Conservation (phyloP, 805 yeast genomes). For the Ogataea ramenticola region DNA sequence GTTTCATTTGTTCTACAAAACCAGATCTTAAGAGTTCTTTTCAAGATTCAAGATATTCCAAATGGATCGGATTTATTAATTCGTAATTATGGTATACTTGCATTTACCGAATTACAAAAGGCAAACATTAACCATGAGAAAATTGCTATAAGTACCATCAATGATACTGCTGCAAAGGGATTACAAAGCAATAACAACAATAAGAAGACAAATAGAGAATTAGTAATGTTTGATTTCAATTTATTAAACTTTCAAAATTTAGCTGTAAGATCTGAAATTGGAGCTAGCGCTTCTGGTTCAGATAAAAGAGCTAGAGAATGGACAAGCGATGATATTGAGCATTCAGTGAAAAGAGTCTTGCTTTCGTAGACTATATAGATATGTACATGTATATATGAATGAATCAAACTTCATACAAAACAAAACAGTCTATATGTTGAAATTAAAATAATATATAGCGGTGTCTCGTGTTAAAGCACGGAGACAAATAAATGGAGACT, state of each 20-base stretch:
- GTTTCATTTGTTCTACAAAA: conserved; percentile 31
- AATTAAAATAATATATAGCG: too few species aligned
- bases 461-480: too few species aligned
- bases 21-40: conserved; percentile 34
- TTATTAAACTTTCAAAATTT: conserved; percentile 39
- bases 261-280: conserved; percentile 34
- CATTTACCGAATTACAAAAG: conserved; percentile 28
- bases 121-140: neutral
- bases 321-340: conserved; percentile 44
- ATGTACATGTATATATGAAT: too few species aligned
- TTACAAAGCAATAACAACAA: neutral
- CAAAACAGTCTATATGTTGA: too few species aligned
- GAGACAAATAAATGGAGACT: too few species aligned
- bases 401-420: too few species aligned
- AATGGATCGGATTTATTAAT: conserved; percentile 52
- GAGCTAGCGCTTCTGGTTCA: conserved; percentile 24
- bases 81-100: conserved; percentile 46
- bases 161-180: too few species aligned
- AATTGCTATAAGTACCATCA: too few species aligned
- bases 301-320: conserved; percentile 58
- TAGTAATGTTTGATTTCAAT: conserved; percentile 22
- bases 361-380: neutral
- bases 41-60: conserved; percentile 42
- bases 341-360: conserved; percentile 37
- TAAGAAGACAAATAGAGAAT: conserved; percentile 6